Evolutionary conservation across 2,329 filamentous ascomycete species (phyloP).

Genomic region (Phialemonium atrogriseum): DNA sequence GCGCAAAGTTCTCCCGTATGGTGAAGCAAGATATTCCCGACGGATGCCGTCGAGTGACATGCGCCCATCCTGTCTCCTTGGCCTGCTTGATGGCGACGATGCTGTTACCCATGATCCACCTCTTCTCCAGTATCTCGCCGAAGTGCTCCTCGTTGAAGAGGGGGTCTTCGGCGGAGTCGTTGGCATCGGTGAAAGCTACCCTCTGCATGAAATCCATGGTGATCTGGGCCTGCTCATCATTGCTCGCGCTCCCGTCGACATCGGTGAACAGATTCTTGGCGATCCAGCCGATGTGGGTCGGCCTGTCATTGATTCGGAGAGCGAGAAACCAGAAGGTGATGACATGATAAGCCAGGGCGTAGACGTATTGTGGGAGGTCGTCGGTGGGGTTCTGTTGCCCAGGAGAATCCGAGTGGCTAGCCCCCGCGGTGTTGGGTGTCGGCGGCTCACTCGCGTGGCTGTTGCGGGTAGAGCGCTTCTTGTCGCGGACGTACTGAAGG

Average conservation of each 20-base stretch:
- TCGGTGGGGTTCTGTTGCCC: slow-evolving; percentile 40
- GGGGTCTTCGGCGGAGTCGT: slow-evolving; percentile 62
- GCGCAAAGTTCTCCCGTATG: slow-evolving; percentile 50
- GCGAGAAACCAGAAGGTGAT: slow-evolving; percentile 97
- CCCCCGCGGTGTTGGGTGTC: slow-evolving; percentile 15
- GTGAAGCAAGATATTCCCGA: slow-evolving; percentile 56
- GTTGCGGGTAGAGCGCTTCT: slow-evolving; percentile 38
- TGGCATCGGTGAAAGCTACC: slow-evolving; percentile 75
- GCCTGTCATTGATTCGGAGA: slow-evolving; percentile 73
- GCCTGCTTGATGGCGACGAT: slow-evolving; percentile 69
- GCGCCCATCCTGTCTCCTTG: slow-evolving; percentile 56
- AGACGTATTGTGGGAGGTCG: slow-evolving; percentile 87
- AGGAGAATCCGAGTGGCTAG: slow-evolving; percentile 17
- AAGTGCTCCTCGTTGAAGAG: slow-evolving; percentile 58
- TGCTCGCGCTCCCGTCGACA: slow-evolving; percentile 60
- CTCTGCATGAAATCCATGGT: slow-evolving; percentile 94
- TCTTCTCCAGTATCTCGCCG: slow-evolving; percentile 57
- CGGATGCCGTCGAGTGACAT: slow-evolving; percentile 63
- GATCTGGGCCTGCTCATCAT: slow-evolving; percentile 89
- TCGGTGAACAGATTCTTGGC: slow-evolving; percentile 79
- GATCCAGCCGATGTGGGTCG: slow-evolving; percentile 83
- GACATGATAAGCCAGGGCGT: slow-evolving; percentile 87
- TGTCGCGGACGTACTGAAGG: slow-evolving; percentile 77
- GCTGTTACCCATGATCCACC: slow-evolving; percentile 67
- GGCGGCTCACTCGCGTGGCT: slow-evolving; percentile 36